Evolutionary conservation across 352 stramenopile species (phyloP).

Genomic region (Pseudoperonospora humuli): DNA sequence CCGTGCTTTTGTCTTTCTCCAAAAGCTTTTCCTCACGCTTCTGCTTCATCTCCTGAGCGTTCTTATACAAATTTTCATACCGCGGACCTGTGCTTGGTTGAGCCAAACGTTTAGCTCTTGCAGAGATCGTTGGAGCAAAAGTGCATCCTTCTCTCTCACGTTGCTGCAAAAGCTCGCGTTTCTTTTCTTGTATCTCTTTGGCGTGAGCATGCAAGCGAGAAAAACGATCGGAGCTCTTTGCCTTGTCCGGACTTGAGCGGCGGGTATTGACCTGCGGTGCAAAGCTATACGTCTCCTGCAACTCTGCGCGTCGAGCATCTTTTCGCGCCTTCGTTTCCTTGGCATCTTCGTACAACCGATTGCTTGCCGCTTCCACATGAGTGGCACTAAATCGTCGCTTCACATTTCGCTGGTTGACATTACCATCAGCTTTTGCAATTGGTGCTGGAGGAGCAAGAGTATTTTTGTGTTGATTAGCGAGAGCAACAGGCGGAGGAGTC

Average conservation of each 20-base stretch:
- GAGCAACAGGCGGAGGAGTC: background rate
- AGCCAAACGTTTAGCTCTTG: constrained; percentile 46
- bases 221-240: constrained; percentile 32
- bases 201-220: constrained; percentile 43
- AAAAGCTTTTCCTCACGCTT: constrained; percentile 65
- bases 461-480: background rate
- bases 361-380: constrained; percentile 44
- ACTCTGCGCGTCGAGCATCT: constrained; percentile 39
- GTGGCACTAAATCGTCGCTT: constrained; percentile 48
- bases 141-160: constrained; percentile 44
- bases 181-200: constrained; percentile 42
- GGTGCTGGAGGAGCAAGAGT: constrained; percentile 1
- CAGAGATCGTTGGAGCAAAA: constrained; percentile 63
- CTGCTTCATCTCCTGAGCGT: constrained; percentile 53
- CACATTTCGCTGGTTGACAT: constrained; percentile 22
- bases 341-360: constrained; percentile 53
- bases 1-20: constrained; percentile 41
- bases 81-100: constrained; percentile 29
- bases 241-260: constrained; percentile 21
- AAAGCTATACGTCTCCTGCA: constrained; percentile 53
- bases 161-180: constrained; percentile 48
- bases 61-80: constrained; percentile 72
- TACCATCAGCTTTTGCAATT: background rate
- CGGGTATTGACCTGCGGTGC: constrained; percentile 52
- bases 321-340: constrained; percentile 51